Evolutionary conservation across 768 basidiomycete species (phyloP), one percentile per base, ranked within the genome.

Genomic region (Tubosaeta sp.): DNA sequence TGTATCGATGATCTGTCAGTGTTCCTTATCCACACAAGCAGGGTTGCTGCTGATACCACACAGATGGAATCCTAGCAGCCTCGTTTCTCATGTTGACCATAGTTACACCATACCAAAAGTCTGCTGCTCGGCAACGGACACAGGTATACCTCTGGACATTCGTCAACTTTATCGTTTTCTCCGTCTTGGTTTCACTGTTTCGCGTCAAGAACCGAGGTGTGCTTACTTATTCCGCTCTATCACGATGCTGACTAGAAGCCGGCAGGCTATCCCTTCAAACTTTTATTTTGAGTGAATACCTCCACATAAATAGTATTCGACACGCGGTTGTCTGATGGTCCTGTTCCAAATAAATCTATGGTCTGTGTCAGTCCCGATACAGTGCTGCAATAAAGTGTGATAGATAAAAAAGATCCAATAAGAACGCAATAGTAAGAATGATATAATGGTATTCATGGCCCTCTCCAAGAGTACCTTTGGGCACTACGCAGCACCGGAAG

Each of bases 141-240:
- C 95, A 93, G 60, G 76, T 96, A 27, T 96, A 94, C 65, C 75
- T 97, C 34, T 98, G 94, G 93, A 81, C 86, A 3, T 79, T 73
- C 0, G 83, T 95, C 43, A 77, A 89, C 50, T 74, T 94, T 67
- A 73, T 95, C 60, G 74, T 95, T 44, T 96, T 94, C 71, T 92
- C 90, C 32, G 76, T 94, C 54, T 75, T 98, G 34, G 69, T 96
- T 31, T 88, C 87, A 25, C 63, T 97, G 40, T 98, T 98, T 77
- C 81, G 82, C 61, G 72, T 94, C 54, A 98, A 98, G 75, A 95
- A 96, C 68, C 78, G 83, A 71, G 88, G 92, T 90, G 46, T n/a
- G 58, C 46, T 32, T 65, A 10, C 24, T 46, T 40, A 18, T 34
- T 47, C 8, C 16, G n/a, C 30, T 30, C 18, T 19, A 18, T 38